These are phyloP conservation scores for Cyclotella atomus DNA, from an alignment of 108 stramenopile genomes.

Conservation along the genomic window DNA sequence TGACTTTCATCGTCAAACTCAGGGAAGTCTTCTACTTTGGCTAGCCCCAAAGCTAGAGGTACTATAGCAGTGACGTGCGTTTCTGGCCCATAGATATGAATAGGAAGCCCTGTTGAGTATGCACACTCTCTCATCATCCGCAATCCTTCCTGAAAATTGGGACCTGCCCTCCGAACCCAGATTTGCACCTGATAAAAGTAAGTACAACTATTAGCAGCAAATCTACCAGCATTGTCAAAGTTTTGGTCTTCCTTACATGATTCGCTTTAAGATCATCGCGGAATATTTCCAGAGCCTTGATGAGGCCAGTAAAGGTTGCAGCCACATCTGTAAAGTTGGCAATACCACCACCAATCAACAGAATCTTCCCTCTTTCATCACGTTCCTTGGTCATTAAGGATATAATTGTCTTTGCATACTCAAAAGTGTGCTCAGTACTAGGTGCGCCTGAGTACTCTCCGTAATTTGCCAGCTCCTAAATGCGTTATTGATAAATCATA, in stretches of 20 bases:
- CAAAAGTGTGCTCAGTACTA: constrained; percentile 85
- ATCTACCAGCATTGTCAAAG: no score
- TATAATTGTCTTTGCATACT: constrained; percentile 91
- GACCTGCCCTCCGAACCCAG: constrained; percentile 91
- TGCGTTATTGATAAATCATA: no score
- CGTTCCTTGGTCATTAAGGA: constrained; percentile 78
- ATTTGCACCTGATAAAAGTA: constrained; percentile 59
- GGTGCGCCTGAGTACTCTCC: constrained; percentile 95
- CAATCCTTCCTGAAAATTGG: constrained; percentile 92
- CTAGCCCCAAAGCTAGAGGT: constrained; percentile 82
- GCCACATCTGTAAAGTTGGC: constrained; percentile 96
- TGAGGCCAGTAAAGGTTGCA: constrained; percentile 93
- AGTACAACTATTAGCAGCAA: no score
- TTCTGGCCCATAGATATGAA: constrained; percentile 90
- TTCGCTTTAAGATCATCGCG: constrained; percentile 70
- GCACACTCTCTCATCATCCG: constrained; percentile 77
- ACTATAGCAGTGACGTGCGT: constrained; percentile 89
- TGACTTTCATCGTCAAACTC: constrained; percentile 69
- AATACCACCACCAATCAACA: constrained; percentile 92
- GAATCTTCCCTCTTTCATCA: constrained; percentile 73
- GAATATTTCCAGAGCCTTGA: constrained; percentile 76
- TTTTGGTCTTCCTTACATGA: constrained; percentile 55
- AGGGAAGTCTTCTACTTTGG: constrained; percentile 53
- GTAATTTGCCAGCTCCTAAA: constrained; percentile 94
- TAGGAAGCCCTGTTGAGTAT: constrained; percentile 67